Evolutionary conservation across 345 rosid genomes (phyloP).

Genomic region (Carallia pectinifolia): DNA sequence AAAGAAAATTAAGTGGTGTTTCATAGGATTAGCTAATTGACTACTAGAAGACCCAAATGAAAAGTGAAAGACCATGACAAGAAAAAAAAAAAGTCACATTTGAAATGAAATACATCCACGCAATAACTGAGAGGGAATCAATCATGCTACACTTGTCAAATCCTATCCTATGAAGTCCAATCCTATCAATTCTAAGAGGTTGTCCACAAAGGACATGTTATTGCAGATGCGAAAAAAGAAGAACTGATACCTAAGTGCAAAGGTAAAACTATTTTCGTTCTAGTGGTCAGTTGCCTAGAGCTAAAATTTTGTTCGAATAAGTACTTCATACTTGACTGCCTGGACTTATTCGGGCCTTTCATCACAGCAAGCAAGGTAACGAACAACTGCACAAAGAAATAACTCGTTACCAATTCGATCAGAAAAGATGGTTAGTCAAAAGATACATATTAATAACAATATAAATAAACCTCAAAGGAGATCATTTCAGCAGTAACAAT

Average conservation of each 20-base stretch:
- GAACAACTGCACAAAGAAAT: not conserved
- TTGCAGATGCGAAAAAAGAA: not conserved
- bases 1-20: not conserved
- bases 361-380: not conserved
- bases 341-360: not conserved
- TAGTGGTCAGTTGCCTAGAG: not conserved
- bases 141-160: too few species aligned
- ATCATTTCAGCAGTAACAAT: constrained; percentile 83
- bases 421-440: not conserved
- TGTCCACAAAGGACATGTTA: not conserved
- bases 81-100: not conserved
- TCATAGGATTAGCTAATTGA: constrained; percentile 8
- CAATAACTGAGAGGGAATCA: too few species aligned
- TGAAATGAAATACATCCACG: not conserved
- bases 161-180: too few species aligned
- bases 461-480: constrained; percentile 69
- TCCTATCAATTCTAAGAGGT: not conserved
- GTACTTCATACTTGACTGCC: not conserved
- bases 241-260: not conserved
- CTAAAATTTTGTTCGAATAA: not conserved
- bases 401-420: not conserved
- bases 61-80: not conserved
- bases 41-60: not conserved
- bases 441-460: not conserved
- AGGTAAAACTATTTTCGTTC: not conserved